Evolutionary conservation across 2,329 filamentous ascomycete genomes (phyloP).

Genomic region (Graphilbum sp.): DNA sequence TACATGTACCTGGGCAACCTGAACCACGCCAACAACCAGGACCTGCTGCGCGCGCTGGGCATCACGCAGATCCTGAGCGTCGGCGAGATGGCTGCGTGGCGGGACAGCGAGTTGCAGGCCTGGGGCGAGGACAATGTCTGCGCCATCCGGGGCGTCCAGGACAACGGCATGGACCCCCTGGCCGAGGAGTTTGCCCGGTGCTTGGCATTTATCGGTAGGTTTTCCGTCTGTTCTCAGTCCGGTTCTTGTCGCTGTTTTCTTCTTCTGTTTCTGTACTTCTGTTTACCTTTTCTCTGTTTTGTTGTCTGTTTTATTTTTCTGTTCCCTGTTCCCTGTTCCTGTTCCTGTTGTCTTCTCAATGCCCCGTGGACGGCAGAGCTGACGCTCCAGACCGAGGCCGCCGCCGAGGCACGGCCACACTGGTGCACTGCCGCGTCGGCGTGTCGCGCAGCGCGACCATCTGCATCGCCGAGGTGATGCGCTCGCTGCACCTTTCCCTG

Average conservation of each 20-base stretch:
- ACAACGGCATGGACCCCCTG: slow-evolving; percentile 90
- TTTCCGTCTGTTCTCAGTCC: too few relatives aligned
- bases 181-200: slow-evolving; percentile 75
- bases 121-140: slow-evolving; percentile 72
- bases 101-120: slow-evolving; percentile 46
- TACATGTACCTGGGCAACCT: slow-evolving; percentile 97
- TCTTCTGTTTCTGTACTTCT: slow-evolving; percentile 2
- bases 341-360: not conserved
- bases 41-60: slow-evolving; percentile 60
- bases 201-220: slow-evolving; percentile 80
- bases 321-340: not conserved
- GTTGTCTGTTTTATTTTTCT: too few relatives aligned
- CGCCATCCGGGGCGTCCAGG: slow-evolving; percentile 72
- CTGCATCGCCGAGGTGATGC: slow-evolving; percentile 98
- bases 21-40: slow-evolving; percentile 84
- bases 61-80: slow-evolving; percentile 84
- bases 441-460: slow-evolving; percentile 93
- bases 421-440: slow-evolving; percentile 92
- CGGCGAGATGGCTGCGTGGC: slow-evolving; percentile 76
- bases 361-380: not conserved
- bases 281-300: too few relatives aligned
- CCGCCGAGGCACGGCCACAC: slow-evolving; percentile 59
- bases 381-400: slow-evolving; percentile 53
- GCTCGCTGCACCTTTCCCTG: slow-evolving; percentile 60
- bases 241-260: not conserved